A percentile compares a stretch with the other conserved stretches of the same genome.
These are phyloP conservation scores for Blakeslea trispora DNA, from an alignment of 371 early-diverging fungal genomes.

Conservation along the genomic window DNA sequence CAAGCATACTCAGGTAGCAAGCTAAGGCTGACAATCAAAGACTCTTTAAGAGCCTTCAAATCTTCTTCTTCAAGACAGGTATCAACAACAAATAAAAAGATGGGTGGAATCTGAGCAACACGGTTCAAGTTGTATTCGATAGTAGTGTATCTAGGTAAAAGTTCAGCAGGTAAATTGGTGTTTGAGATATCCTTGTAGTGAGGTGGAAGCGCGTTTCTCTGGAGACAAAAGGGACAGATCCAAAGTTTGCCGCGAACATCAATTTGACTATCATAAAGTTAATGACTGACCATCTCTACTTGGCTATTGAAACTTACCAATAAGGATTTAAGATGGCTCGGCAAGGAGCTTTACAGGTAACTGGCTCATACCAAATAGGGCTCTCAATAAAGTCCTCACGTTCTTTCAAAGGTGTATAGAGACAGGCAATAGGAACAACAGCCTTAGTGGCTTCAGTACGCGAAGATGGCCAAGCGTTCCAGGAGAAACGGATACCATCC, in stretches of 20 bases:
- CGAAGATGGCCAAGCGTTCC: slow-evolving; percentile 98
- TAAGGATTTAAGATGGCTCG: slow-evolving; percentile 97
- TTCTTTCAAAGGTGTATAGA: slow-evolving; percentile 98
- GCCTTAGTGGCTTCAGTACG: slow-evolving; percentile 92
- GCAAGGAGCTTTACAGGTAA: slow-evolving; percentile 96
- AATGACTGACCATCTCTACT: no score
- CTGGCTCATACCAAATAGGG: slow-evolving; percentile 95
- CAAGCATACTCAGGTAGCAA: slow-evolving; percentile 92
- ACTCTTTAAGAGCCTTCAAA: slow-evolving; percentile 94
- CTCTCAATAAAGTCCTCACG: slow-evolving; percentile 72
- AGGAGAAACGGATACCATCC: slow-evolving; percentile 97
- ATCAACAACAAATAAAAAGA: slow-evolving; percentile 98
- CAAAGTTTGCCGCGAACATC: slow-evolving; percentile 95
- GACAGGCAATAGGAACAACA: slow-evolving; percentile 95
- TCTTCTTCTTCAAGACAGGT: slow-evolving; percentile 97
- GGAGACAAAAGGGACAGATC: slow-evolving; percentile 99
- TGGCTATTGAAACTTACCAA: slow-evolving; percentile 83
- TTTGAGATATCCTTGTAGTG: slow-evolving; percentile 98
- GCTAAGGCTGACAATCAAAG: slow-evolving; percentile 88
- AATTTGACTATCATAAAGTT: slow-evolving; percentile 68
- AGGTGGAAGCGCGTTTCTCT: slow-evolving; percentile 97
- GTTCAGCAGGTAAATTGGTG: slow-evolving; percentile 96
- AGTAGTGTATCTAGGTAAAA: slow-evolving; percentile 93
- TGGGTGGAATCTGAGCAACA: slow-evolving; percentile 85
- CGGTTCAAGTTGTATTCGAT: slow-evolving; percentile 95